Percentiles rank a stretch among this genome's conserved stretches.
Conservation (phyloP, 2,329 filamentous ascomycete species). For the Aspergillus uvarum region DNA sequence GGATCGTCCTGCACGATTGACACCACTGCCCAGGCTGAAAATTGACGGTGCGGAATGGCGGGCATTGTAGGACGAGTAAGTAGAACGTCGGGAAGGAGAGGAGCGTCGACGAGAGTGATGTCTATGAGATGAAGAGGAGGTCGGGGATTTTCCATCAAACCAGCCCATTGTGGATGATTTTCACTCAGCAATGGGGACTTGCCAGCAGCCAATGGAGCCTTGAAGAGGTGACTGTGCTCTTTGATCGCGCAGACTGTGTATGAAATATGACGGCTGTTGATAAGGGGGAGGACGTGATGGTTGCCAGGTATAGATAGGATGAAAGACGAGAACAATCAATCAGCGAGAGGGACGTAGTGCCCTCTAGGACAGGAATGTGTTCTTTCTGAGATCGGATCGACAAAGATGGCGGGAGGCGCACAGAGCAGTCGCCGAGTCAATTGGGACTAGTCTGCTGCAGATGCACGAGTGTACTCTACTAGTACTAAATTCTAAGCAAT, state of each 20-base stretch:
- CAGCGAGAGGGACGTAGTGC: too few species aligned
- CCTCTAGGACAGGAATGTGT: too few species aligned
- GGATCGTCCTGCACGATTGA: slow-evolving; percentile 34
- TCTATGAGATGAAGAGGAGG: slow-evolving; percentile 30
- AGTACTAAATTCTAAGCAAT: too few species aligned
- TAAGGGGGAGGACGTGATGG: too few species aligned
- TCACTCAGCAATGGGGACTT: not conserved
- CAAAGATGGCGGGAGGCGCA: too few species aligned
- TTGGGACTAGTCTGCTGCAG: too few species aligned
- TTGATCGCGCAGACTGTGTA: not conserved
- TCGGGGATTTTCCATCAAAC: slow-evolving; percentile 44
- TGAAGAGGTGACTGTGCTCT: not conserved
- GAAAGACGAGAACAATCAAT: too few species aligned
- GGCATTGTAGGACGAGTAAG: slow-evolving; percentile 39
- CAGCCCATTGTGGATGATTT: slow-evolving; percentile 44
- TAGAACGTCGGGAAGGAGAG: slow-evolving; percentile 38
- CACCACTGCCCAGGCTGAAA: slow-evolving; percentile 43
- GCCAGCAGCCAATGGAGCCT: not conserved
- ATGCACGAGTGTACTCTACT: too few species aligned
- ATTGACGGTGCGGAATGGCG: slow-evolving; percentile 47
- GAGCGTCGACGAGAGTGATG: slow-evolving; percentile 38
- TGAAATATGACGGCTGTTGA: too few species aligned
- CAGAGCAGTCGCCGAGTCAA: too few species aligned
- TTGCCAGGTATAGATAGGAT: too few species aligned
- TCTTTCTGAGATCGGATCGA: too few species aligned